phyloP scores from a whole-genome alignment of 139 green algal genomes.

The Astrephomene gubernaculifera region DNA sequence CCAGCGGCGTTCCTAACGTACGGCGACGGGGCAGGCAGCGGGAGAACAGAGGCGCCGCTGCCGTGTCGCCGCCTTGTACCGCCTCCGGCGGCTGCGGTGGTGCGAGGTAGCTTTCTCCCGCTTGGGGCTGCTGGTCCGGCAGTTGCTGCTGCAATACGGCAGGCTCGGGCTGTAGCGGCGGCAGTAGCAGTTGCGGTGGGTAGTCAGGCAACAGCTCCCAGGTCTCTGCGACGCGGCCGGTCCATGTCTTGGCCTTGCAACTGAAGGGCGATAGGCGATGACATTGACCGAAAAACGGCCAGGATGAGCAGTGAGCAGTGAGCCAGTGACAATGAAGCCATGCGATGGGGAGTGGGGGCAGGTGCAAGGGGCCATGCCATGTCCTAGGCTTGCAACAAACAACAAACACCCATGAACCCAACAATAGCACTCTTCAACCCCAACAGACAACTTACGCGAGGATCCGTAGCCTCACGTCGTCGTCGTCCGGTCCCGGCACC shows the following conservation, averaged over 20 bases:
- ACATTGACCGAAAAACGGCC: too few species aligned
- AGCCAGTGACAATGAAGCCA: too few species aligned
- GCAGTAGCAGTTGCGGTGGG: not conserved
- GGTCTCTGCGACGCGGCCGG: slow-evolving; percentile 22
- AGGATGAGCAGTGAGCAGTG: too few species aligned
- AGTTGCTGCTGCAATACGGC: not conserved
- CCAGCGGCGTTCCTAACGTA: not conserved
- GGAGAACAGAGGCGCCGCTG: not conserved
- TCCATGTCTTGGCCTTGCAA: slow-evolving; percentile 39
- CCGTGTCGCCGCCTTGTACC: not conserved
- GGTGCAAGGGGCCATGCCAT: too few species aligned
- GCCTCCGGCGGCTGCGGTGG: too few species aligned
- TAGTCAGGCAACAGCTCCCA: slow-evolving; percentile 24
- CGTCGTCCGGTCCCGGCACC: slow-evolving; percentile 5
- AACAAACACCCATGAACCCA: not conserved
- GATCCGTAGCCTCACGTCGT: slow-evolving; percentile 32
- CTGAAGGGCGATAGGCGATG: too few species aligned
- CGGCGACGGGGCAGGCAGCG: not conserved
- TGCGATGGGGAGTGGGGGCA: too few species aligned
- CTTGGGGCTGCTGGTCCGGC: not conserved
- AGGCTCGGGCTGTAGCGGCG: not conserved
- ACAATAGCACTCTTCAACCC: not conserved
- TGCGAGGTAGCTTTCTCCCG: not conserved
- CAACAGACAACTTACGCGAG: not conserved
- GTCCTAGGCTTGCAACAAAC: too few species aligned